Base-by-base conservation (phyloP, 768 basidiomycete species). In the Tricholoma sp. region DNA sequence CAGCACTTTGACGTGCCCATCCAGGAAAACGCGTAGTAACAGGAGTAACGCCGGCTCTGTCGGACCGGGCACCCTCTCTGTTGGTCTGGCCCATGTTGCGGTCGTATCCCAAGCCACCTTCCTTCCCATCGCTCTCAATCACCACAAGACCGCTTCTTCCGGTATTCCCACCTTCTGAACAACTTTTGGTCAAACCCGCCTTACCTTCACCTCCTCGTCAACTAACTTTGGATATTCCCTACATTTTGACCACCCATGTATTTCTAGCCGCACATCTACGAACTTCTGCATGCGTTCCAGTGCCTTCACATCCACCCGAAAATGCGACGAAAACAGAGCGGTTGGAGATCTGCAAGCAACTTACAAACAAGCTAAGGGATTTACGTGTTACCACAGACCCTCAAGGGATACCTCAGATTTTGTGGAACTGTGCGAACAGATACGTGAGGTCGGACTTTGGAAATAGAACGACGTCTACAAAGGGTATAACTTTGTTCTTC, bases 341-440 rank as follows among this genome's bases (percentile, higher is more conserved):
- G 39, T 64, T 60, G 16, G 60, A 63, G 27, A 58, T 64, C 7
- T 63, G 73, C n/a, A 39, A 63, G 22, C 59, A 67, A 54, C 63
- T 70, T 0, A 52, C 62, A 4, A 55, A 57, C 31, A 59, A 64
- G 49, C 59, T 79, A 21, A 52, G 67, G 41, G 64, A 68, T 14
- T 41, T 73, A 35, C 71, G 73, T 51, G 70, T 67, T 31, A 64
- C 65, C 11, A 70, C 71, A 49, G 53, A 57, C 34, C 71, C 72
- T n/a, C 73, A 76, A 49, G 76, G 77, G 5, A 68, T 76, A 52
- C 72, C 74, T 1, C 64, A 68, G 54, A 64, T 80, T 3, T 68
- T 92, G 53, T 91, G 89, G 88, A 84, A 81, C 52, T 85, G 81
- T 53, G 66, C 85, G 32, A 91, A 94, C 64, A 81, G 91, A 39